Evolutionary conservation across 2,329 filamentous ascomycete genomes (phyloP).

Genomic region (Sordariomycetes sp.): DNA sequence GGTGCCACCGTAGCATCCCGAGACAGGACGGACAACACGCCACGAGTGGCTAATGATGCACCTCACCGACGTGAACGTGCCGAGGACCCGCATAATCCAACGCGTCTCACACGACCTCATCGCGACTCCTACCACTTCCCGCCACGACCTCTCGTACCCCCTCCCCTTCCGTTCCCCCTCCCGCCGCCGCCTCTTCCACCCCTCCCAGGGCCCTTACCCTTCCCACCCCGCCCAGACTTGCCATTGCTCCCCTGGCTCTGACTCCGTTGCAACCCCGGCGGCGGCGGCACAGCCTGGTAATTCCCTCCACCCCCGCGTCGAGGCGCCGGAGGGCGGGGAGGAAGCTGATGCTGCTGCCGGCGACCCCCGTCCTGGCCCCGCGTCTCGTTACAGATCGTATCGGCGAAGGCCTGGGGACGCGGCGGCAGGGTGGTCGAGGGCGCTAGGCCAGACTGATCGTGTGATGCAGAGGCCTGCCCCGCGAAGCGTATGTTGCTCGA

Average conservation of each 20-base stretch:
- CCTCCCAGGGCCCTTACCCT: background rate
- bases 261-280: background rate
- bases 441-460: background rate
- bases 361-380: background rate
- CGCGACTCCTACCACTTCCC: background rate
- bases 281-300: background rate
- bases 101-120: background rate
- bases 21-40: background rate
- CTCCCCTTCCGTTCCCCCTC: background rate
- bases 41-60: background rate
- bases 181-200: background rate
- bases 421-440: background rate
- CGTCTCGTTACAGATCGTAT: background rate
- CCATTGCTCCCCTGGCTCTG: background rate
- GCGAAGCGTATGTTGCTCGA: slow-evolving; percentile 3
- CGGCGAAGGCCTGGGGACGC: background rate
- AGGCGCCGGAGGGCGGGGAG: background rate
- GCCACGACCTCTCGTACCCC: background rate
- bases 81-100: background rate
- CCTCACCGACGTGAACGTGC: background rate
- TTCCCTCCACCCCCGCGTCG: background rate
- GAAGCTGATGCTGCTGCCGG: background rate
- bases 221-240: background rate
- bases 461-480: background rate
- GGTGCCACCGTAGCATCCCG: background rate